phyloP scores from a whole-genome alignment of 2,329 filamentous ascomycete genomes.

The Phaeosphaeriaceae sp. region DNA sequence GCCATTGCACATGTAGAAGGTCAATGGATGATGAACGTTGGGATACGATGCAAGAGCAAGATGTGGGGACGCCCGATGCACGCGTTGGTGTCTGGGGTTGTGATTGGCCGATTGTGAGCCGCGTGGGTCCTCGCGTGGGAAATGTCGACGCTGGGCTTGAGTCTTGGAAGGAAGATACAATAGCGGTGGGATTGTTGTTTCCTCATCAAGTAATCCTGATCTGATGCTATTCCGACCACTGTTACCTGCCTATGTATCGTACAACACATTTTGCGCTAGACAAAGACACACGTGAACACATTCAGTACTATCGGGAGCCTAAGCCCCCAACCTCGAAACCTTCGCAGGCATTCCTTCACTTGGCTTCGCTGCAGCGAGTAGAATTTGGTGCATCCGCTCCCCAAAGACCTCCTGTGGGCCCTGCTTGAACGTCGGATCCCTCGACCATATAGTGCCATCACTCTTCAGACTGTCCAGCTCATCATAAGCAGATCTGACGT shows the following conservation, averaged over 20 bases:
- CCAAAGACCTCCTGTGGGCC: conserved; percentile 29
- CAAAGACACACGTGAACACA: not conserved
- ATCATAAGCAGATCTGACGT: conserved; percentile 25
- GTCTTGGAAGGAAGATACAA: not conserved
- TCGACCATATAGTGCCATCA: conserved; percentile 29
- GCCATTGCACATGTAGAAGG: conserved; percentile 30
- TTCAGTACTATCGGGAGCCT: not conserved
- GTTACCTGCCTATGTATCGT: not conserved
- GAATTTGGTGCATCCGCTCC: conserved; percentile 34
- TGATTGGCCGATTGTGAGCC: conserved; percentile 19
- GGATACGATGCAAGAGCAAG: conserved; percentile 7
- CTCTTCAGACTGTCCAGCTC: conserved; percentile 15
- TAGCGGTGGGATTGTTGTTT: not conserved
- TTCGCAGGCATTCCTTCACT: conserved; percentile 35
- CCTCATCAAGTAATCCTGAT: not conserved
- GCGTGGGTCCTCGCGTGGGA: not conserved
- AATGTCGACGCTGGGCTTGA: not conserved
- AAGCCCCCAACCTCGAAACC: conserved; percentile 14
- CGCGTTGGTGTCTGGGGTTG: conserved; percentile 14
- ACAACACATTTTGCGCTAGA: not conserved
- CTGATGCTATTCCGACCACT: not conserved
- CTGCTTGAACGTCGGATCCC: conserved; percentile 15
- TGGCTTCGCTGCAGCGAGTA: conserved; percentile 34
- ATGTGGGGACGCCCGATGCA: conserved; percentile 17
- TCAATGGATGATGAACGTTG: conserved; percentile 17